Conservation (phyloP, 140 eudicot genomes). For the Anethum foeniculum region DNA sequence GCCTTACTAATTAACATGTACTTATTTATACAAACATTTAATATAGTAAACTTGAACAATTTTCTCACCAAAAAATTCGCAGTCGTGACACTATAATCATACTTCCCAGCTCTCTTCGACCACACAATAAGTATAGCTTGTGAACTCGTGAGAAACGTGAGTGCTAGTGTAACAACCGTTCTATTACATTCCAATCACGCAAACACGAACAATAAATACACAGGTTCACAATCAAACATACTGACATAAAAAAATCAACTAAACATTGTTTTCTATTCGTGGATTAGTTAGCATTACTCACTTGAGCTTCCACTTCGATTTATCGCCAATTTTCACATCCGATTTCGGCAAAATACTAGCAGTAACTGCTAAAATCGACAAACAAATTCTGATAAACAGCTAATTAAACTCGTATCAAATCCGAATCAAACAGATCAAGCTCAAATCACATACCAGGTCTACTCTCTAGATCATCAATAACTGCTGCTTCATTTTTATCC, state of each 20-base stretch:
- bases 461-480: slow-evolving; percentile 57
- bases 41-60: background rate
- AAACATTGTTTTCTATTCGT: too few species aligned
- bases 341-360: slow-evolving; percentile 14
- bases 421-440: slow-evolving; percentile 3
- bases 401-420: slow-evolving; percentile 2
- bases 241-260: background rate
- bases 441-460: slow-evolving; percentile 42
- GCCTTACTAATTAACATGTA: background rate
- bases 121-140: slow-evolving; percentile 95
- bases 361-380: slow-evolving; percentile 27
- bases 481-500: slow-evolving; percentile 57
- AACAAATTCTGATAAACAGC: background rate
- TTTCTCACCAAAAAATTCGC: slow-evolving; percentile 87
- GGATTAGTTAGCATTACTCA: slow-evolving; percentile 20
- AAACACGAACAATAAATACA: background rate
- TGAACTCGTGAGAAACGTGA: slow-evolving; percentile 91
- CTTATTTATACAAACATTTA: background rate
- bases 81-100: slow-evolving; percentile 95
- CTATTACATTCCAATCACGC: slow-evolving; percentile 23
- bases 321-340: slow-evolving; percentile 29
- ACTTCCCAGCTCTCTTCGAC: slow-evolving; percentile 98
- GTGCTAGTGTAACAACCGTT: slow-evolving; percentile 70
- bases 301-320: slow-evolving; percentile 86
- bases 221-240: background rate